A percentile compares a stretch with the other conserved stretches of the same genome.
Evolutionary conservation across 2,329 filamentous ascomycete genomes (phyloP).

Genomic region (Pseudocercospora vitis): DNA sequence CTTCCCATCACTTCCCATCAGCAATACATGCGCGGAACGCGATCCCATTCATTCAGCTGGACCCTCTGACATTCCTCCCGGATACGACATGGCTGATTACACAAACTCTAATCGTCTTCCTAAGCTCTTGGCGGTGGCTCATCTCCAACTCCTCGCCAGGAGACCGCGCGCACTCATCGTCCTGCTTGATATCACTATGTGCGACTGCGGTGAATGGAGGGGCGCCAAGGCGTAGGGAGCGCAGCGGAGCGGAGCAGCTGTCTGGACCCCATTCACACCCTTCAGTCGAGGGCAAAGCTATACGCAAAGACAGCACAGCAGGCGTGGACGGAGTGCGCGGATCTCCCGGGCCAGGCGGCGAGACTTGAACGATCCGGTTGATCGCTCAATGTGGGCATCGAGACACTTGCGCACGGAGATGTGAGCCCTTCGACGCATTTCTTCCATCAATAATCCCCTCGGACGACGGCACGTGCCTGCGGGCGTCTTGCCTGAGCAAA

Average conservation of each 20-base stretch:
- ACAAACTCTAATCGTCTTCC: neutral
- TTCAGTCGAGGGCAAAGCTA: neutral
- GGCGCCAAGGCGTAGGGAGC: neutral
- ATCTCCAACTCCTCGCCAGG: neutral
- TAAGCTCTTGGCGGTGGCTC: neutral
- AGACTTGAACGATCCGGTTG: neutral
- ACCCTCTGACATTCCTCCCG: slow-evolving; percentile 1
- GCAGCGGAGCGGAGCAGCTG: too few species aligned
- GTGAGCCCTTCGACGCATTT: neutral
- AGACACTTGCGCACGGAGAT: neutral
- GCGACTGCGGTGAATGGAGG: neutral
- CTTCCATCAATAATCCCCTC: neutral
- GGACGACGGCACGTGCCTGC: neutral
- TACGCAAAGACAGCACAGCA: neutral
- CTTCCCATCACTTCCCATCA: too few species aligned
- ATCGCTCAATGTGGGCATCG: neutral
- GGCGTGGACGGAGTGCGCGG: neutral
- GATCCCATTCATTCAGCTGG: too few species aligned
- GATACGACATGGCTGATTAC: slow-evolving; percentile 2
- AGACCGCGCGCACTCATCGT: neutral
- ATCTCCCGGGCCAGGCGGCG: neutral
- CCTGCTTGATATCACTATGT: neutral
- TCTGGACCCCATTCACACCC: too few species aligned
- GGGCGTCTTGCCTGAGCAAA: neutral
- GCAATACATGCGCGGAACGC: too few species aligned